Evolutionary conservation across 805 yeast genomes (phyloP).

Genomic region (Sporopachydermia quercuum): DNA sequence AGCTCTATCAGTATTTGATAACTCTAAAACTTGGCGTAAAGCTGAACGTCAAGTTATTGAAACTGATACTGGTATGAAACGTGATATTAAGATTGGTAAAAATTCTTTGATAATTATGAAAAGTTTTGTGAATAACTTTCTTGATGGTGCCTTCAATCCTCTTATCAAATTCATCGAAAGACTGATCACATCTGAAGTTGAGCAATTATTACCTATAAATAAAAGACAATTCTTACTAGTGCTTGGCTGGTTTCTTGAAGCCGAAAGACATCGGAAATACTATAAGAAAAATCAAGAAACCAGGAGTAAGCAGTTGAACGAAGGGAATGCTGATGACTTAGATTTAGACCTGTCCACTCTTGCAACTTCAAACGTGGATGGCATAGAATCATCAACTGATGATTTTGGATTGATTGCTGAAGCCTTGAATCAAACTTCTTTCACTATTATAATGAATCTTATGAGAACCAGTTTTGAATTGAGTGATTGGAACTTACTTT

Average conservation of each 20-base stretch:
- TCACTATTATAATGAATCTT: conserved; percentile 34
- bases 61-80: conserved; percentile 13
- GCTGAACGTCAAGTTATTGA: conserved; percentile 13
- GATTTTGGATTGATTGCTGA: conserved; percentile 34
- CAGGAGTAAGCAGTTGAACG: conserved; percentile 7
- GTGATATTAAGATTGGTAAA: conserved; percentile 17
- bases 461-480: conserved; percentile 21
- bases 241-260: conserved; percentile 63
- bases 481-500: conserved; percentile 42
- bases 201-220: conserved; percentile 14
- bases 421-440: conserved; percentile 45
- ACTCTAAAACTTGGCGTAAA: conserved; percentile 49
- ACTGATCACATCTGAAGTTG: conserved; percentile 27
- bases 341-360: conserved; percentile 4
- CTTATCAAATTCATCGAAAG: conserved; percentile 38
- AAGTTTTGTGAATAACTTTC: conserved; percentile 39
- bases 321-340: conserved; percentile 18
- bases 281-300: conserved; percentile 8
- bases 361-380: too few relatives aligned
- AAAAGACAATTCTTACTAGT: conserved; percentile 38
- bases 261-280: conserved; percentile 29
- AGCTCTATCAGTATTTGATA: conserved; percentile 51
- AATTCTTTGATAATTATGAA: conserved; percentile 20
- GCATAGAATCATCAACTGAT: too few relatives aligned
- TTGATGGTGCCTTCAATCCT: conserved; percentile 64